A percentile compares a stretch with the other conserved stretches of the same genome.
These are phyloP conservation scores for Fusarium coffeatum DNA, from an alignment of 2,329 filamentous ascomycete species.

Conservation along the genomic window DNA sequence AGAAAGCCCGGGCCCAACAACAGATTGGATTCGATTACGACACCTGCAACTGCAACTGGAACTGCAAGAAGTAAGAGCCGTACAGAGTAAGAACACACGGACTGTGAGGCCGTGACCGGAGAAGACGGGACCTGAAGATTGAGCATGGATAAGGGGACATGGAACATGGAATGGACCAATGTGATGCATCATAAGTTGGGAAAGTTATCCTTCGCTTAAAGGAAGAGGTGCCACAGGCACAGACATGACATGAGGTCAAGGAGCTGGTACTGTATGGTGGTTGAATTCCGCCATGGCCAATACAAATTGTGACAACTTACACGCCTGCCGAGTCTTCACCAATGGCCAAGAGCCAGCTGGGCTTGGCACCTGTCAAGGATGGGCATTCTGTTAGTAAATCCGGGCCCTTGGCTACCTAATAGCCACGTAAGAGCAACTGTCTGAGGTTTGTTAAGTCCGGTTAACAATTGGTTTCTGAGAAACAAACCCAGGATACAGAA, in stretches of 20 bases:
- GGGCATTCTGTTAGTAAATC: conserved; percentile 45
- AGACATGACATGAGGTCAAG: conserved; percentile 1
- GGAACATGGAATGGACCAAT: conserved; percentile 22
- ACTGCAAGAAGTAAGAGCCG: conserved; percentile 5
- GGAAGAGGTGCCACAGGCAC: not conserved
- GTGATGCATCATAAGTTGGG: conserved; percentile 40
- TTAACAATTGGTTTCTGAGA: not conserved
- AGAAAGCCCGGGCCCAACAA: conserved; percentile 19
- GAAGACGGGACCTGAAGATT: conserved; percentile 2
- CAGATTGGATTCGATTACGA: conserved; percentile 18
- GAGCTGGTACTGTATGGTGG: not conserved
- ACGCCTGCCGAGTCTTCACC: conserved; percentile 25
- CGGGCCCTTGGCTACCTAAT: conserved; percentile 37
- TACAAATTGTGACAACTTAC: conserved; percentile 28
- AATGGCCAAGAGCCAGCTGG: conserved; percentile 23
- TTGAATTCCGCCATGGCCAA: conserved; percentile 28
- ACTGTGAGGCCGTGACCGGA: conserved; percentile 29
- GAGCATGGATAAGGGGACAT: conserved; percentile 1
- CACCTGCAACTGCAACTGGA: conserved; percentile 4
- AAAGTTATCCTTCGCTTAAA: conserved; percentile 29
- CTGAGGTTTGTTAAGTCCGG: conserved; percentile 7
- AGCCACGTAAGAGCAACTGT: conserved; percentile 43
- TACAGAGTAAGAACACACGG: not conserved
- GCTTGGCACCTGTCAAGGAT: conserved; percentile 37
- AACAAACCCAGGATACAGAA: too few relatives aligned